A percentile compares a stretch with the other conserved stretches of the same genome.
phyloP scores from a whole-genome alignment of 2,329 filamentous ascomycete species.

The Elsinoe perseae region DNA sequence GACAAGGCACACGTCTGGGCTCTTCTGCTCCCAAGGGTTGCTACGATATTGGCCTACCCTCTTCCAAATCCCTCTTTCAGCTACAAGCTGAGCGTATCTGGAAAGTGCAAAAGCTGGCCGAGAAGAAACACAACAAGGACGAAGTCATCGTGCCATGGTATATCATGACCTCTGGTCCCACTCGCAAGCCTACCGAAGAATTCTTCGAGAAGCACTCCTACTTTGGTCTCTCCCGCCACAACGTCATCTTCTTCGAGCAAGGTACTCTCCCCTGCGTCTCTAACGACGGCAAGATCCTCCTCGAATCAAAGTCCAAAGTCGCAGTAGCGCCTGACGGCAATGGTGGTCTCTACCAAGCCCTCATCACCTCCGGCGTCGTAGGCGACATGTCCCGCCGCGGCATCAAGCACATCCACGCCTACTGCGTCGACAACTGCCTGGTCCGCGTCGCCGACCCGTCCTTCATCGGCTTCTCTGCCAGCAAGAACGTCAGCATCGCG shows the following conservation, averaged over 20 bases:
- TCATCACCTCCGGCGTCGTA: conserved; percentile 71
- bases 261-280: conserved; percentile 94
- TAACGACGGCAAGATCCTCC: conserved; percentile 92
- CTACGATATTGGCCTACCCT: conserved; percentile 91
- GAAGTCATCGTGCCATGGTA: conserved; percentile 83
- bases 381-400: conserved; percentile 82
- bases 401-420: conserved; percentile 90
- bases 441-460: conserved; percentile 95
- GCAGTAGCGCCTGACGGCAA: conserved; percentile 96
- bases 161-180: conserved; percentile 98
- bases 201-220: conserved; percentile 87
- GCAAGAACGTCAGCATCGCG: conserved; percentile 84
- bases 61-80: conserved; percentile 91
- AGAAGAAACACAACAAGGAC: conserved; percentile 56
- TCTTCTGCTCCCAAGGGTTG: conserved; percentile 96
- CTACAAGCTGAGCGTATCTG: conserved; percentile 91
- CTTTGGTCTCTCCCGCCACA: conserved; percentile 79
- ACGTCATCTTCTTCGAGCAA: conserved; percentile 92
- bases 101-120: conserved; percentile 74
- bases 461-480: conserved; percentile 88
- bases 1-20: conserved; percentile 88
- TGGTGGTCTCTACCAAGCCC: conserved; percentile 89
- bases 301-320: conserved; percentile 82
- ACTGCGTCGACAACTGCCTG: conserved; percentile 99
- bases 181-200: conserved; percentile 79